Base-by-base conservation (phyloP, 345 rosid genomes). In the Lagerstroemia speciosa region DNA sequence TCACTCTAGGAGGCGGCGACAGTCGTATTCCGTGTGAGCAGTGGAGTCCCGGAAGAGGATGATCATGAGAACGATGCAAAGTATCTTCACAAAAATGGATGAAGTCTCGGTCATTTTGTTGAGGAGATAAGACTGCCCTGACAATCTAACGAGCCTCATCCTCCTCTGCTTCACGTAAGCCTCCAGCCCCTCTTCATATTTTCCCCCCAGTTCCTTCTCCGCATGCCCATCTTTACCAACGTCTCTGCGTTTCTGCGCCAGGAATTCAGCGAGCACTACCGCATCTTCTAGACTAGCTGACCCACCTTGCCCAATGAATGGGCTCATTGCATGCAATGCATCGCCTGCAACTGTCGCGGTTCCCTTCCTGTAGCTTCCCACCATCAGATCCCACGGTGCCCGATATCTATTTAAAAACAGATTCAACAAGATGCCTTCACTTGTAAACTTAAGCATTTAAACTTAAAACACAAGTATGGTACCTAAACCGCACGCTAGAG, bases 261-360 rank as follows among this genome's bases (percentile, higher is more conserved):
- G 67, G 77, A 85, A 80, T 61, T 88, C 74, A 34, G 82, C 84
- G 3, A 87, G 72, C 66, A 85, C 87, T 4, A 83, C 68, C 0
- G 85, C 84, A 62, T 85, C 89, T 70, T 87, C 92, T 26, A 83
- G 48, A 0, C 80, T 78, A 0, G 84, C 81, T 0, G 83, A 80
- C 62, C 87, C 88, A 0, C 87, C 90, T 43, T 84, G 88, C 43
- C 78, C 85, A 1, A 82, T 53, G 71, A 80, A 82, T 1, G 85
- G 92, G 38, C 79, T 79, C 92, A 83, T 85, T 11, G 73, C 73
- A 16, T 83, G 90, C 85, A 85, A 73, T 1, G 84, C 84, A 30
- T 84, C 83, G 0, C 93, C 83, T 2, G 87, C 85, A 3, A 85
- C 85, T 24, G 85, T 84, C 53, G 78, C 80, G 0, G 78, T 75